Evolutionary conservation across 306 rosid genomes (phyloP), one percentile per base, ranked within the genome.

Genomic region (Albizia julibrissin): DNA sequence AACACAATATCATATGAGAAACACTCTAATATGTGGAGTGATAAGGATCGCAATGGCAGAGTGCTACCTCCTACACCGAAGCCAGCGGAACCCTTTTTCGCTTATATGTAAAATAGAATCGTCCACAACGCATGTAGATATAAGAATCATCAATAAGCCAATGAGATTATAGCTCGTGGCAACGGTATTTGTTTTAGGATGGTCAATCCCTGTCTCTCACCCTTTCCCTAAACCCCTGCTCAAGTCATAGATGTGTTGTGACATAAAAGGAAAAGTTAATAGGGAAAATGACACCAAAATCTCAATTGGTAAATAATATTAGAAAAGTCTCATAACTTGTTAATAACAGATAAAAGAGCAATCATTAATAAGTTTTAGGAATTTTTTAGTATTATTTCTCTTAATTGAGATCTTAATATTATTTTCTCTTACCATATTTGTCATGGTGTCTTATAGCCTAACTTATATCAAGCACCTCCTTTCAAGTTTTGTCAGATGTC

Each of bases 71-170:
- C 65, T 43, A 69, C 76, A 78, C 54, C 40, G 43, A 79, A 90
- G 79, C 84, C 80, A 80, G 74, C 81, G 29, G 62, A 71, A 34
- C 43, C 43, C 65, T n/a, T 26, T 50, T 52, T 52, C 81, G 46
- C 70, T 37, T 67, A 46, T 79, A 62, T 74, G 84, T 84, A 78
- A 86, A 86, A 74, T 79, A 76, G 88, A 72, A 86, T 69, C 47
- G 70, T 84, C 79, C 72, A 78, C 75, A 43, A 79, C 52, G 22
- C 84, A 34, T 78, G 87, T 87, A 73, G 56, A 78, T 73, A 64
- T 37, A 50, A 46, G 85, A 75, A 83, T 49, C 54, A 83, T 49
- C 54, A 69, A 69, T 21, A 39, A 69, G 74, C 54, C 54, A 67
- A 6, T 0, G 33, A 43, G 54, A n/a, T 12, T 22, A 22, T 42